phyloP scores from a whole-genome alignment of 2,329 filamentous ascomycete genomes.

The Blumeria graminis region DNA sequence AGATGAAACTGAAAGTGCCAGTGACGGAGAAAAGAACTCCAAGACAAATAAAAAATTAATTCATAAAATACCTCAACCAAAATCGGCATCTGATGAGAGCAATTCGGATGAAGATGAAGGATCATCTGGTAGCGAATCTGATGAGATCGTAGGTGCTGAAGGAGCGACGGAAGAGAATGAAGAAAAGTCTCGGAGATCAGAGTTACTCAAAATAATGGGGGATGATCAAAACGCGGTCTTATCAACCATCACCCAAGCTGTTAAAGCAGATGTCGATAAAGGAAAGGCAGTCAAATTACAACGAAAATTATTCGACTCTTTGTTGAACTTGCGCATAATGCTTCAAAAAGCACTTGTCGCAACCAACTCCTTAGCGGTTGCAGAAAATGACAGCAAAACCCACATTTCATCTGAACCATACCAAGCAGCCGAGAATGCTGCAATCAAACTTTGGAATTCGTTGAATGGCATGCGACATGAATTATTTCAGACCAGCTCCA shows the following conservation, averaged over 20 bases:
- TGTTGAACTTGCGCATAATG: constrained; percentile 76
- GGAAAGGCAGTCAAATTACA: constrained; percentile 71
- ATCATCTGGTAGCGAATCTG: constrained; percentile 8
- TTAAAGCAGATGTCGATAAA: constrained; percentile 59
- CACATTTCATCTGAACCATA: constrained; percentile 24
- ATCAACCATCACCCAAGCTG: constrained; percentile 33
- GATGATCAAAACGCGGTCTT: constrained; percentile 42
- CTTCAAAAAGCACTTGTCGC: constrained; percentile 76
- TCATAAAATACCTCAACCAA: background rate
- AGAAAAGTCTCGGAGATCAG: constrained; percentile 21
- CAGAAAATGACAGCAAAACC: constrained; percentile 20
- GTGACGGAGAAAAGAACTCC: background rate
- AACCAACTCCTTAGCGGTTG: constrained; percentile 43
- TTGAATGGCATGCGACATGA: constrained; percentile 45
- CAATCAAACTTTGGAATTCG: constrained; percentile 62
- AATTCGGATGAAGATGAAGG: constrained; percentile 30
- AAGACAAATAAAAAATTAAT: background rate
- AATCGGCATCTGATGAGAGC: constrained; percentile 17
- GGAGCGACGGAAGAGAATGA: constrained; percentile 5
- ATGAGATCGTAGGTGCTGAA: constrained; percentile 12
- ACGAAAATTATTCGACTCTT: constrained; percentile 61
- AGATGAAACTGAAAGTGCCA: background rate
- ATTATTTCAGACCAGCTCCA: constrained; percentile 25
- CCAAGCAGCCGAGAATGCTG: constrained; percentile 62
- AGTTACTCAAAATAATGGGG: constrained; percentile 42